Conservation (phyloP, 2,329 filamentous ascomycete genomes). For the Aspergillus fijiensis region DNA sequence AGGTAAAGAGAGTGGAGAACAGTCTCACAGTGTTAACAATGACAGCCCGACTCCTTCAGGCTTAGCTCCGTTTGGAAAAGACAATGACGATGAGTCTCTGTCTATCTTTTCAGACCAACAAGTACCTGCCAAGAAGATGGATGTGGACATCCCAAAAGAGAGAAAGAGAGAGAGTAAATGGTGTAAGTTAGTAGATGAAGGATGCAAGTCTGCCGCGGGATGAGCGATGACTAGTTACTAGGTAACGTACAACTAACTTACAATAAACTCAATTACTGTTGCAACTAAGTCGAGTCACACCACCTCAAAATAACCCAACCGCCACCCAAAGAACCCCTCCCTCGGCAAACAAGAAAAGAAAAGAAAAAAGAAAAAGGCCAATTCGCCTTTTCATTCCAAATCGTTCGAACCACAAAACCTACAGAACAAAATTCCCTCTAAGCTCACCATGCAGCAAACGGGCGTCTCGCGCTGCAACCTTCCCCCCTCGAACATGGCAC, state of each 20-base stretch:
- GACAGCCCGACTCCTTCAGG: background rate
- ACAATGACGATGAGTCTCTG: background rate
- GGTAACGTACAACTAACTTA: too few species aligned
- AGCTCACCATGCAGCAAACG: slow-evolving; percentile 1
- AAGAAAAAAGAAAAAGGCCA: too few species aligned
- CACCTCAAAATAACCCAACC: background rate
- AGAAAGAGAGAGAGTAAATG: background rate
- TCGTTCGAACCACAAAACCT: background rate
- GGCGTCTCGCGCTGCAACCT: slow-evolving; percentile 1
- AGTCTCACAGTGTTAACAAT: background rate
- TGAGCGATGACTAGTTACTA: background rate
- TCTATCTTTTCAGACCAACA: background rate
- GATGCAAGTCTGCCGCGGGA: background rate
- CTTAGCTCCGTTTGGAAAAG: background rate
- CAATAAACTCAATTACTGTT: too few species aligned
- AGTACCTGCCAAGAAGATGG: background rate
- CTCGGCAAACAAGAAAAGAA: too few species aligned
- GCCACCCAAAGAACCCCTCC: background rate
- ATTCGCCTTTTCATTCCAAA: background rate
- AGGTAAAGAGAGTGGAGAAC: background rate
- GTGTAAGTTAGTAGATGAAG: background rate
- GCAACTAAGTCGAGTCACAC: too few species aligned
- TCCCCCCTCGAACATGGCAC: background rate
- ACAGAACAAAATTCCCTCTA: background rate
- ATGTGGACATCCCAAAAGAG: too few species aligned